phyloP scores from a whole-genome alignment of 2,329 filamentous ascomycete species.

The Stenocarpella maydis region DNA sequence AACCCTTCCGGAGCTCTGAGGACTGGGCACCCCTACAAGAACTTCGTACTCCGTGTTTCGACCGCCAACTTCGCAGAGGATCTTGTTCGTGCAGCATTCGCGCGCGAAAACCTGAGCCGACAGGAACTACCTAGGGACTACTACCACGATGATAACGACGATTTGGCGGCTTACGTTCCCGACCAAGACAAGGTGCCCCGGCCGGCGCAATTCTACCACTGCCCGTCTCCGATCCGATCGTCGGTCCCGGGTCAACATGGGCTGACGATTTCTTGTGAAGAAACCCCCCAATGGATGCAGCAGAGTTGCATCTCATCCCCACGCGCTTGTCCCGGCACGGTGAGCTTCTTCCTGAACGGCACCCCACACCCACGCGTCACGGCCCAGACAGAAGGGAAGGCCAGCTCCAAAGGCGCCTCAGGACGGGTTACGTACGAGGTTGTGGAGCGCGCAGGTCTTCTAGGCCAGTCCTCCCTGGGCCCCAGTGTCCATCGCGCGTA shows the following conservation, averaged over 20 bases:
- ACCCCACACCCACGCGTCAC: neutral
- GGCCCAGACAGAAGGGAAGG: neutral
- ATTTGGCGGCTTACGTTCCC: neutral
- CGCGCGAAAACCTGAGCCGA: slow-evolving; percentile 9
- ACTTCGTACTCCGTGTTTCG: neutral
- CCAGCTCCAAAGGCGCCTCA: neutral
- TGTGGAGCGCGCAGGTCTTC: slow-evolving; percentile 1
- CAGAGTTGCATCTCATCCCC: slow-evolving; percentile 17
- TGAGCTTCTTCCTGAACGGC: neutral
- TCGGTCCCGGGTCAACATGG: slow-evolving; percentile 7
- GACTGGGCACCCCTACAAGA: slow-evolving; percentile 10
- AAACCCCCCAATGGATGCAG: neutral
- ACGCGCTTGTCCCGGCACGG: slow-evolving; percentile 1
- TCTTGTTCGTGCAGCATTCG: neutral
- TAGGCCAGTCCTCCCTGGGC: neutral
- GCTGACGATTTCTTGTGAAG: neutral
- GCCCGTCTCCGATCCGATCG: neutral
- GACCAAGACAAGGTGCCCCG: neutral
- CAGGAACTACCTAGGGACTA: slow-evolving; percentile 3
- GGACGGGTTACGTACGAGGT: neutral
- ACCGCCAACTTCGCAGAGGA: neutral
- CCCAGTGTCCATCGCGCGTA: neutral
- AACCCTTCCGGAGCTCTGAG: neutral
- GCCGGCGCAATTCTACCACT: neutral
- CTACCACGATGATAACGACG: neutral